Base-by-base conservation (phyloP, 306 rosid species). In the Acmispon strigosus region DNA sequence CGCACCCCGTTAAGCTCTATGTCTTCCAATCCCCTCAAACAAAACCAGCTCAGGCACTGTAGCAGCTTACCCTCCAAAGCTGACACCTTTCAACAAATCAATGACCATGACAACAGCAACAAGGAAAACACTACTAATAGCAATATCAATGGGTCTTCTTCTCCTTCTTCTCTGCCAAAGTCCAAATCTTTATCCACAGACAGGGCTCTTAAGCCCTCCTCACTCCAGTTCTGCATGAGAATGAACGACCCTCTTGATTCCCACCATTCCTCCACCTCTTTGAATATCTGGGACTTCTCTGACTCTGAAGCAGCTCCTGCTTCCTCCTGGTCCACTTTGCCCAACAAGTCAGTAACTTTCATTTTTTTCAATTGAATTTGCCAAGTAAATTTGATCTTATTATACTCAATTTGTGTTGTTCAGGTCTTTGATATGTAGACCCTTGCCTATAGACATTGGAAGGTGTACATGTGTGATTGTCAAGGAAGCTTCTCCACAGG, bases 231-330 rank as follows among this genome's bases (percentile, higher is more conserved):
- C 8, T 93, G 96, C 67, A 88, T 93, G 97, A 90, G 88, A 59
- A 76, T 84, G 75, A 86, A 80, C 42, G 90, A 86, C n/a, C 77
- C 83, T 4, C 55, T 53, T 9, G 75, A 70, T 50, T 85, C 89
- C 1, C 85, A 81, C 17, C 75, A 72, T 58, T 87, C 90, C 0
- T 85, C 86, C 0, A 78, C 78, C 60, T 88, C 87, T 18, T 69
- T 83, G 59, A 93, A 93, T 67, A 80, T 90, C 19, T 93, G 97
- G 98, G 96, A 93, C 75, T 82, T 73, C 73, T 90, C 97, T 16
- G 97, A 90, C 72, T 93, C 98, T 0, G 98, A 93, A 51, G 84
- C 94, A 0, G 97, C 94, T 69, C 98, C 98, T 4, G 97, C 98
- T 83, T 93, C 98, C 0, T 90, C 98, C 47, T 93, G 98, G 98